Evolutionary conservation across 495 filamentous ascomycete genomes (phyloP).

Genomic region (Ramalina intermedia): DNA sequence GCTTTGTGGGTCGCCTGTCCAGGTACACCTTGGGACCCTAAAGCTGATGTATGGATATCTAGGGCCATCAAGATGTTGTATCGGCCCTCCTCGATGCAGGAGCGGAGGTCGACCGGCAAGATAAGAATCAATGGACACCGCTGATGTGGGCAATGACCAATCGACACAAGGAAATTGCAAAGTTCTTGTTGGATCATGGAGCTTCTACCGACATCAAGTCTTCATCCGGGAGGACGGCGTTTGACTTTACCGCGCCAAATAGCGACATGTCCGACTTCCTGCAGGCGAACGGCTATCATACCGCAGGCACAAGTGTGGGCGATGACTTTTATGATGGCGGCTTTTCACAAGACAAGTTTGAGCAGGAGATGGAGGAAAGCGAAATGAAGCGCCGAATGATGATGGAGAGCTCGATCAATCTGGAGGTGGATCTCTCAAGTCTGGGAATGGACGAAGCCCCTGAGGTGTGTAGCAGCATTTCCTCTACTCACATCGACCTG

Average conservation of each 20-base stretch:
- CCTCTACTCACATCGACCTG: background rate
- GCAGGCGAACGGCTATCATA: conserved; percentile 81
- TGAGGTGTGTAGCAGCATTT: conserved; percentile 44
- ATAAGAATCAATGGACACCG: conserved; percentile 91
- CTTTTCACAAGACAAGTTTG: conserved; percentile 84
- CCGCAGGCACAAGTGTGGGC: conserved; percentile 71
- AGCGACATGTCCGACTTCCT: conserved; percentile 94
- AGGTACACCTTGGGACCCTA: background rate
- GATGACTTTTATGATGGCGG: conserved; percentile 94
- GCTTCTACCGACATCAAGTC: conserved; percentile 94
- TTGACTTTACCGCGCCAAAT: conserved; percentile 86
- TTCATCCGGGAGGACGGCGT: conserved; percentile 83
- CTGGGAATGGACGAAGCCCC: conserved; percentile 91
- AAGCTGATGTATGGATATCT: conserved; percentile 11
- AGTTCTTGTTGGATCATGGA: conserved; percentile 78
- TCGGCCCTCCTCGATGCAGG: conserved; percentile 69
- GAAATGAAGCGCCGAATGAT: conserved; percentile 95
- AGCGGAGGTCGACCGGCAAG: conserved; percentile 85
- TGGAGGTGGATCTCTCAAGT: conserved; percentile 93
- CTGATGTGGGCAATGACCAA: conserved; percentile 99
- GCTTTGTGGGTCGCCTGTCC: conserved; percentile 57
- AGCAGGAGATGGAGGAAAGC: conserved; percentile 94
- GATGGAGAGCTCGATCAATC: conserved; percentile 97
- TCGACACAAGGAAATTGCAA: conserved; percentile 87
- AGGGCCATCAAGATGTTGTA: conserved; percentile 89